A percentile compares a stretch with the other conserved stretches of the same genome.
Conservation (phyloP, 345 rosid genomes). For the Hypericum androsaemum region DNA sequence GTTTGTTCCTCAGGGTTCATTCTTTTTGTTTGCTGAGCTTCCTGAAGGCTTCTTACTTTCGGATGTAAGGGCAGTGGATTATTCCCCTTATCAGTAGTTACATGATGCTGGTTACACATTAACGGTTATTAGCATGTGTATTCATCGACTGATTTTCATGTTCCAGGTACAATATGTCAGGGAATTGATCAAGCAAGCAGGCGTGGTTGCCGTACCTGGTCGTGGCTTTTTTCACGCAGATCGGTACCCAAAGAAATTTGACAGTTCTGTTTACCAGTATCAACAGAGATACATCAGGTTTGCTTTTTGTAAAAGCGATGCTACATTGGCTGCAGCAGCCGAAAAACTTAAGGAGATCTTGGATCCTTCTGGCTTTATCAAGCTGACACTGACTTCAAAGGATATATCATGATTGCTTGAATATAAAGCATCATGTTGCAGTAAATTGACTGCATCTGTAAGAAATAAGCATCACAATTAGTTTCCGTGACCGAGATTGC, state of each 20-base stretch:
- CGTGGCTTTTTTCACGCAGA: conserved; percentile 36
- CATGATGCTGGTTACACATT: background rate
- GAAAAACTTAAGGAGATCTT: conserved; percentile 23
- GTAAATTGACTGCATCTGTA: no score
- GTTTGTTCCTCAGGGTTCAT: conserved; percentile 45
- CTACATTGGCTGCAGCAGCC: conserved; percentile 39
- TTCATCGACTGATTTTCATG: background rate
- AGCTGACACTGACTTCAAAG: no score
- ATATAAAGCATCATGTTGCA: no score
- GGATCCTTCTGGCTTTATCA: background rate
- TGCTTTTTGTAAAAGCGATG: conserved; percentile 49
- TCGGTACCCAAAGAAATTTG: conserved; percentile 7
- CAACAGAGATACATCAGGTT: conserved; percentile 36
- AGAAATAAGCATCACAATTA: no score
- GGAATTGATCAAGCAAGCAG: conserved; percentile 37
- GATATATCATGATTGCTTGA: no score
- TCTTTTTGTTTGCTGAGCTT: conserved; percentile 44
- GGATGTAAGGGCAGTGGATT: conserved; percentile 22
- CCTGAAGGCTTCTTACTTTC: conserved; percentile 36
- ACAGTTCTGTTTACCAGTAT: conserved; percentile 4
- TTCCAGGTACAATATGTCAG: conserved; percentile 38
- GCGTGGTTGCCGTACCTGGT: conserved; percentile 53
- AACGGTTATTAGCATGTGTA: background rate
- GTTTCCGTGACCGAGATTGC: no score
- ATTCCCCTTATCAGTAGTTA: background rate